Percentiles rank a stretch among this genome's conserved stretches.
Conservation (phyloP, 1,139 yeast species). For the Magnusiomyces tetraspermus region DNA sequence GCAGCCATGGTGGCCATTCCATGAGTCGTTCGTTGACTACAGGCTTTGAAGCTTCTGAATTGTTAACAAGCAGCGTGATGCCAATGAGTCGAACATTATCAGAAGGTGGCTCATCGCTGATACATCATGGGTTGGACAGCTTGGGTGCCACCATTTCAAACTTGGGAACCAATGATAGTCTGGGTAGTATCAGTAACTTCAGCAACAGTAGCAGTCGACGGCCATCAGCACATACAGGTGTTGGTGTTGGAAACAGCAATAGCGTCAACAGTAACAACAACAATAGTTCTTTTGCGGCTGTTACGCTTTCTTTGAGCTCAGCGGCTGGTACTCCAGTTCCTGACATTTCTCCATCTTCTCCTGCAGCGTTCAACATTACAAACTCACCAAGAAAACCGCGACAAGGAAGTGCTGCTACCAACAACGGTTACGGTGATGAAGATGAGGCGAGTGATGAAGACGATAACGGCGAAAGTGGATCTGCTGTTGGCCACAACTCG, state of each 20-base stretch:
- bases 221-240: neutral
- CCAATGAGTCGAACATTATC: no score
- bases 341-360: neutral
- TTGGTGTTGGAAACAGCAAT: neutral
- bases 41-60: no score
- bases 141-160: neutral
- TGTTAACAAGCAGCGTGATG: no score
- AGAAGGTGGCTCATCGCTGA: no score
- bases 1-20: no score
- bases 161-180: neutral
- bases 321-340: neutral
- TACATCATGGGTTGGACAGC: no score
- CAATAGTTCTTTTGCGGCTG: neutral
- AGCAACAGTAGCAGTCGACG: neutral
- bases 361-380: neutral
- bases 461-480: no score
- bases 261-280: neutral
- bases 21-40: no score
- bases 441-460: constrained; percentile 25
- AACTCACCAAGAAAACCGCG: no score
- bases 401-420: no score
- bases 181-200: neutral
- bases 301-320: neutral
- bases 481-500: no score
- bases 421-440: constrained; percentile 27